Base-by-base conservation (phyloP, 1,284 basidiomycete species). In the Pholiota adiposa region DNA sequence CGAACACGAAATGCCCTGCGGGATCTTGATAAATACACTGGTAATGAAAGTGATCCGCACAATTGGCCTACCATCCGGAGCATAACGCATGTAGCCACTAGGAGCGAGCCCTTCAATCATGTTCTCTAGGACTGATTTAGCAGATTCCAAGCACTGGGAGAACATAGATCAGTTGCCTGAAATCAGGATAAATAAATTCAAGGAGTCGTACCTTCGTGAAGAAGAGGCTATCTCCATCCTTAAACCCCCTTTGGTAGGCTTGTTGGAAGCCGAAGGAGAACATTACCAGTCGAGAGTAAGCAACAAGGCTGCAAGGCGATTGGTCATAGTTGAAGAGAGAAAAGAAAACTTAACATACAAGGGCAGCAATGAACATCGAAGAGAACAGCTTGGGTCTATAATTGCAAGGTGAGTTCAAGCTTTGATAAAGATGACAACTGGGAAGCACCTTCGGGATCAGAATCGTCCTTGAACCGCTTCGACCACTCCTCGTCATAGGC, bases 261-360 rank as follows among this genome's bases (percentile, higher is more conserved):
- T 92, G 86, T 66, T 93, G 91, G 75, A 93, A 93, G 2, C 89
- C 91, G 65, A 93, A 93, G 0, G 91, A 93, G 69, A 85, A 92
- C 88, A 93, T 91, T 43, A 93, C 91, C 8, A 93, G 82, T n/a
- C 91, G 82, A 23, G 89, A 89, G 69, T 93, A 93, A 51, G 80
- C 85, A 56, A 88, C 84, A 43, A 90, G 79, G 80, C 90, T 93
- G 62, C 0, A 43, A 25, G 34, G 41, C 29, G 9, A 43, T 73
- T 46, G 76, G 67, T 21, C 12, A 19, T 25, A 36, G n/a, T 29
- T 44, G 19, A 54, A 40, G 51, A 36, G 18, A 33, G 40, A 18
- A 18, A 19, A 1, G 4, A 19, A 7, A 16, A 3, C 1, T 12
- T 9, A 34, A 75, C 88, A 67, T 73, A 93, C 91, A 90, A 93